phyloP scores from a whole-genome alignment of 73 alveolate species.

The Durusdinium trenchii region DNA sequence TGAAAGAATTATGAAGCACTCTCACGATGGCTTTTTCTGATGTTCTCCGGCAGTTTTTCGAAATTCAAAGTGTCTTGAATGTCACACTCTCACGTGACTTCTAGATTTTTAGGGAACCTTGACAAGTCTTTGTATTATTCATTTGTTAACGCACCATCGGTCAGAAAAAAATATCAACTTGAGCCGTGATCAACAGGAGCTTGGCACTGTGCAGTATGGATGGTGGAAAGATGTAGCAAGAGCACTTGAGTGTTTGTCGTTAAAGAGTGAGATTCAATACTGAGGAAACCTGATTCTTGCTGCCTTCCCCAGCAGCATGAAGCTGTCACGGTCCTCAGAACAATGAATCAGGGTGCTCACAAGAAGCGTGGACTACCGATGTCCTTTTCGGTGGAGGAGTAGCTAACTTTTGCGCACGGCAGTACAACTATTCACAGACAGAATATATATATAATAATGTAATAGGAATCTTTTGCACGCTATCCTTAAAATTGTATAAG shows the following conservation, averaged over 20 bases:
- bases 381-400: no score
- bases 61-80: neutral
- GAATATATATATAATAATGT: neutral
- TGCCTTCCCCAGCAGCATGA: conserved; percentile 98
- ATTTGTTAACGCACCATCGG: neutral
- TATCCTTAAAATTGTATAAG: neutral
- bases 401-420: no score
- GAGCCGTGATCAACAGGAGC: no score
- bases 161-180: neutral
- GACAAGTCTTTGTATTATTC: neutral
- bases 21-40: neutral
- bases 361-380: neutral
- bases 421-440: no score
- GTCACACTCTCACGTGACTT: no score
- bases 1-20: neutral
- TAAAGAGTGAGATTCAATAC: neutral
- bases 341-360: neutral
- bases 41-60: neutral
- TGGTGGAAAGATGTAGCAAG: no score
- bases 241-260: no score
- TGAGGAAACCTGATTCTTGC: conserved; percentile 98
- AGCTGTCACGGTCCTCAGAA: conserved; percentile 29
- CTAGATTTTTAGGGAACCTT: neutral
- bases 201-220: no score
- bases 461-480: neutral